phyloP scores from a whole-genome alignment of 73 alveolate genomes.

The Stentor roeselii region DNA sequence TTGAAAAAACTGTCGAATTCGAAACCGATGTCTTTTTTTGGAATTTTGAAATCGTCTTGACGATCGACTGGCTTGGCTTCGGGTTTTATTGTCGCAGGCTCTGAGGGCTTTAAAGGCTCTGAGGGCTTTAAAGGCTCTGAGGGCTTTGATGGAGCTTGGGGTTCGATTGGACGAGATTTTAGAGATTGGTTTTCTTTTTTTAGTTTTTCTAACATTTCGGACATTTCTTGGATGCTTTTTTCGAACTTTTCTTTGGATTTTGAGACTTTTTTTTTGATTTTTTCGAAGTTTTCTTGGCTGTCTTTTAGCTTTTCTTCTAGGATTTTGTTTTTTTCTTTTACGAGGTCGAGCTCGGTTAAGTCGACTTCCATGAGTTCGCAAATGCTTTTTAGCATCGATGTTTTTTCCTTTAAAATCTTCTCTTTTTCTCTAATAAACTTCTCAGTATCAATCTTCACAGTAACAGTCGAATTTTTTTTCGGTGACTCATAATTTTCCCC shows the following conservation, averaged over 20 bases:
- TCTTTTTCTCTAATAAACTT: background rate
- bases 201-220: background rate
- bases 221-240: background rate
- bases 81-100: too few relatives aligned
- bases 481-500: slow-evolving; percentile 4
- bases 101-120: too few relatives aligned
- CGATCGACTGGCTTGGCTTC: too few relatives aligned
- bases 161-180: too few relatives aligned
- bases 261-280: background rate
- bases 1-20: background rate
- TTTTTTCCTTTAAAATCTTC: background rate
- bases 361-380: slow-evolving; percentile 1
- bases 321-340: background rate
- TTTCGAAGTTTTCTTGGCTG: background rate
- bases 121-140: too few relatives aligned
- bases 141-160: too few relatives aligned
- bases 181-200: background rate
- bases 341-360: background rate
- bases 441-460: background rate
- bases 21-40: background rate
- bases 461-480: background rate
- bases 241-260: slow-evolving; percentile 12
- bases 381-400: background rate
- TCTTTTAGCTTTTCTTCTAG: slow-evolving; percentile 1
- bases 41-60: background rate